Evolutionary conservation across 2,329 filamentous ascomycete species (phyloP).

Genomic region (Fusarium succisae): DNA sequence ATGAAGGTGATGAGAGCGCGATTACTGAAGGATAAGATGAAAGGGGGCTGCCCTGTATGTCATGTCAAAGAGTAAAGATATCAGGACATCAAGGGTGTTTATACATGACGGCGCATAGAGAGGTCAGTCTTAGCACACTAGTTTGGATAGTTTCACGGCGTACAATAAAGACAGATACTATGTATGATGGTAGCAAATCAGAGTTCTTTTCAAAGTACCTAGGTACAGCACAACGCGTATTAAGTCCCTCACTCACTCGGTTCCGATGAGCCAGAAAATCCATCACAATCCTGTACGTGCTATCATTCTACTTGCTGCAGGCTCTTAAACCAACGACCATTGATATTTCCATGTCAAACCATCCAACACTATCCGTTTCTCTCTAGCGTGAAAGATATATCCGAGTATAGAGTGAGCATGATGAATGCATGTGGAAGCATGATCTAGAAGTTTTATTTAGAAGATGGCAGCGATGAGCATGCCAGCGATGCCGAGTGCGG

Average conservation of each 20-base stretch:
- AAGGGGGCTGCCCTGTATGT: constrained; percentile 72
- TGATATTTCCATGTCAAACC: constrained; percentile 13
- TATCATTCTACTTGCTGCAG: constrained; percentile 28
- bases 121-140: constrained; percentile 14
- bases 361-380: constrained; percentile 29
- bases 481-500: constrained; percentile 40
- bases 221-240: constrained; percentile 39
- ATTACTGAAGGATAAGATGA: constrained; percentile 75
- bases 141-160: constrained; percentile 1
- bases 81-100: constrained; percentile 13
- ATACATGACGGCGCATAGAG: constrained; percentile 20
- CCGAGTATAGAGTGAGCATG: constrained; percentile 13
- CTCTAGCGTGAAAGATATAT: constrained; percentile 24
- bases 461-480: constrained; percentile 42
- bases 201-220: constrained; percentile 39
- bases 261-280: constrained; percentile 28
- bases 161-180: constrained; percentile 4
- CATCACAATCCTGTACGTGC: constrained; percentile 34
- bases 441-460: constrained; percentile 30
- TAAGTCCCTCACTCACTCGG: constrained; percentile 32
- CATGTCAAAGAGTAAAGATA: constrained; percentile 37
- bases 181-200: constrained; percentile 6
- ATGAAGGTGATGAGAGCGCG: constrained; percentile 89
- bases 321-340: constrained; percentile 22
- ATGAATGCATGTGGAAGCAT: constrained; percentile 18